Conservation (phyloP, 1,284 basidiomycete genomes). For the Apiotrichum domesticum region DNA sequence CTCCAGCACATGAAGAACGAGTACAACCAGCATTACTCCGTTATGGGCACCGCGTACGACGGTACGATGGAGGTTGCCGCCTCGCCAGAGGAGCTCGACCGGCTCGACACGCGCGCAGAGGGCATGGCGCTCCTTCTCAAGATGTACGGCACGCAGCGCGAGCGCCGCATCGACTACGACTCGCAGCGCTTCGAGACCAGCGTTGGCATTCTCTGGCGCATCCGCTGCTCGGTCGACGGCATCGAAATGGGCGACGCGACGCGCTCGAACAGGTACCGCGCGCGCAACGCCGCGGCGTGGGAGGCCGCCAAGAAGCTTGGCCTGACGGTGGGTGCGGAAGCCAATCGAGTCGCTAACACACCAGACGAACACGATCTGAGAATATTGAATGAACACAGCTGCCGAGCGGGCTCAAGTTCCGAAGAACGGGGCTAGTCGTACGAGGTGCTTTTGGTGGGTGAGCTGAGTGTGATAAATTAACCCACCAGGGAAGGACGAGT, state of each 20-base stretch:
- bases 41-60: conserved; percentile 20
- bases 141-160: conserved; percentile 18
- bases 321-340: conserved; percentile 10
- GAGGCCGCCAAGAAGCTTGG: conserved; percentile 35
- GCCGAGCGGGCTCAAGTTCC: too few species aligned
- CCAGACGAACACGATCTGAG: too few species aligned
- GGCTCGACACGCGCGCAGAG: conserved; percentile 19
- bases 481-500: too few species aligned
- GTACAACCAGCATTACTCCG: conserved; percentile 27
- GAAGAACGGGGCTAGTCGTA: too few species aligned
- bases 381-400: too few species aligned
- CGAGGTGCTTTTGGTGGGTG: too few species aligned
- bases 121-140: conserved; percentile 31
- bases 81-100: conserved; percentile 21
- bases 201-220: conserved; percentile 29
- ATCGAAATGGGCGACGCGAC: conserved; percentile 32
- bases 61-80: conserved; percentile 22
- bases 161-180: conserved; percentile 23
- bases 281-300: conserved; percentile 36
- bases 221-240: conserved; percentile 30
- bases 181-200: conserved; percentile 29
- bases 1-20: conserved; percentile 34
- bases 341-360: too few species aligned
- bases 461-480: too few species aligned
- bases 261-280: conserved; percentile 25